phyloP scores from a whole-genome alignment of 805 yeast genomes.

The Monosporozyma siamensis region DNA sequence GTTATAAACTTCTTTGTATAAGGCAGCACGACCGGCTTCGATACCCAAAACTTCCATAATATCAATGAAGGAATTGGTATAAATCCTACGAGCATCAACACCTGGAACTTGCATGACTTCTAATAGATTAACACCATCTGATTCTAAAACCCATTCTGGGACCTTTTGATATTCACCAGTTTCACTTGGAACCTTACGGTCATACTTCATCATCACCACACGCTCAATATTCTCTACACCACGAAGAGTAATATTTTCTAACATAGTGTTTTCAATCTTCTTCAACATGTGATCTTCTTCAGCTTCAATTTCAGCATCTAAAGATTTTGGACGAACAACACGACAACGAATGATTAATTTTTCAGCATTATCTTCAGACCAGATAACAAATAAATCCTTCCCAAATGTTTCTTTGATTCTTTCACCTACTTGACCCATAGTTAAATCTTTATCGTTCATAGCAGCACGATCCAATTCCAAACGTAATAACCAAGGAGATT shows the following conservation, averaged over 20 bases:
- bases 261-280: slow-evolving; percentile 91
- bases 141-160: slow-evolving; percentile 97
- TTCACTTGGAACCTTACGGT: slow-evolving; percentile 58
- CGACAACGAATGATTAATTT: slow-evolving; percentile 95
- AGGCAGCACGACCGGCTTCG: slow-evolving; percentile 93
- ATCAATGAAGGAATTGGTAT: slow-evolving; percentile 95
- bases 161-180: slow-evolving; percentile 82
- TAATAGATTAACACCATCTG: slow-evolving; percentile 94
- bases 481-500: slow-evolving; percentile 97
- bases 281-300: slow-evolving; percentile 96
- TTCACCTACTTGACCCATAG: slow-evolving; percentile 97
- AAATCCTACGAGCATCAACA: slow-evolving; percentile 82
- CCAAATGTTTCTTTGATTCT: slow-evolving; percentile 88
- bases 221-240: slow-evolving; percentile 93
- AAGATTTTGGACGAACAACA: slow-evolving; percentile 87
- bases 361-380: slow-evolving; percentile 99
- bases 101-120: slow-evolving; percentile 94
- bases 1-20: slow-evolving; percentile 88
- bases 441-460: slow-evolving; percentile 94
- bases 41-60: slow-evolving; percentile 91
- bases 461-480: slow-evolving; percentile 96
- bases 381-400: slow-evolving; percentile 90
- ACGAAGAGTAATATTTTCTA: slow-evolving; percentile 86
- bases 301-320: slow-evolving; percentile 89
- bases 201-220: slow-evolving; percentile 72